Conservation (phyloP, 106 monocot genomes). For the Acorus calamus region DNA sequence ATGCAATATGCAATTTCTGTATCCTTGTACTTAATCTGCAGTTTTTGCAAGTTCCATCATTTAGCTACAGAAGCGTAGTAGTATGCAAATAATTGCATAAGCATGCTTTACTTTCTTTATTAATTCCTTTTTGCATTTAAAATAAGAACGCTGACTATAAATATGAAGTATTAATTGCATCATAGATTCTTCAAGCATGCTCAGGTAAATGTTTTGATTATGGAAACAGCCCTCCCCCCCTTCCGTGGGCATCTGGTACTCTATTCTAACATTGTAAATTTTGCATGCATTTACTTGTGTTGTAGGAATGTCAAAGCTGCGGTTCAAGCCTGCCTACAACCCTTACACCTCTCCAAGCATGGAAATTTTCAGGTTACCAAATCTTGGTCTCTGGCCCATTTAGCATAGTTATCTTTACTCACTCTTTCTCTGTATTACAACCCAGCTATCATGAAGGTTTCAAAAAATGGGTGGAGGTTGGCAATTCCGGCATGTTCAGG, state of each 20-base stretch:
- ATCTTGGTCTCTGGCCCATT: not conserved
- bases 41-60: no score
- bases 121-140: not conserved
- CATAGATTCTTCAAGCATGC: no score
- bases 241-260: no score
- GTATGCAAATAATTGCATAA: not conserved
- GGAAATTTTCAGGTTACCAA: slow-evolving; percentile 89
- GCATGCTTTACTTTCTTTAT: not conserved
- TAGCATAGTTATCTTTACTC: not conserved
- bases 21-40: no score
- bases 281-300: not conserved
- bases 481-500: slow-evolving; percentile 96
- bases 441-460: slow-evolving; percentile 85
- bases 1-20: no score
- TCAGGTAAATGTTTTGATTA: no score
- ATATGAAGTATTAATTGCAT: not conserved
- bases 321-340: slow-evolving; percentile 97
- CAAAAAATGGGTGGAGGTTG: slow-evolving; percentile 93
- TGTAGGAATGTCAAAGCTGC: slow-evolving; percentile 78
- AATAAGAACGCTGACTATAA: no score
- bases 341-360: slow-evolving; percentile 99
- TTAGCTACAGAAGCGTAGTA: no score
- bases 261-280: no score
- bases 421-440: not conserved
- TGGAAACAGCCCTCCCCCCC: no score